A percentile compares a stretch with the other conserved stretches of the same genome.
Evolutionary conservation across 2,329 filamentous ascomycete genomes (phyloP).

Genomic region (Fusarium penzigii): DNA sequence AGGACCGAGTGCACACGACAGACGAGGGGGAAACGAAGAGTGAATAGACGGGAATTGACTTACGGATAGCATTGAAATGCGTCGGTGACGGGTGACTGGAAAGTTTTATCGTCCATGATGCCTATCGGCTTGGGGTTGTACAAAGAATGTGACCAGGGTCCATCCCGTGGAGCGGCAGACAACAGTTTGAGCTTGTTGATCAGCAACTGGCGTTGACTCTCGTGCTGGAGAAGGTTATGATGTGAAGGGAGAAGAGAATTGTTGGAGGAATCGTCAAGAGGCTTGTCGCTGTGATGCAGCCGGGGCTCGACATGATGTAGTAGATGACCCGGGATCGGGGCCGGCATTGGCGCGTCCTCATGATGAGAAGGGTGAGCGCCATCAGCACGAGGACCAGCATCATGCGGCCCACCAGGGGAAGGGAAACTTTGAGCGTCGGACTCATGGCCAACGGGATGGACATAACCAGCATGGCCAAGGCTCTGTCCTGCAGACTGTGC

Average conservation of each 20-base stretch:
- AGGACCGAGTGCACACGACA: slow-evolving; percentile 3
- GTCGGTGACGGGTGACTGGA: slow-evolving; percentile 26
- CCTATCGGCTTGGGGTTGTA: slow-evolving; percentile 25
- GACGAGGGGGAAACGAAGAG: background rate
- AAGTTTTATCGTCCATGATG: slow-evolving; percentile 28
- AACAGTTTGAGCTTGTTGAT: slow-evolving; percentile 29
- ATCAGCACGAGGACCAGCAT: slow-evolving; percentile 17
- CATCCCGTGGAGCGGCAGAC: slow-evolving; percentile 28
- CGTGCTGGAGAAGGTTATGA: slow-evolving; percentile 20
- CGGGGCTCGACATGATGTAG: slow-evolving; percentile 27
- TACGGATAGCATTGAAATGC: slow-evolving; percentile 32
- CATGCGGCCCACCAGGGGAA: slow-evolving; percentile 16
- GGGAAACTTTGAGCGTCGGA: background rate
- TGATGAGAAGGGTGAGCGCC: slow-evolving; percentile 20
- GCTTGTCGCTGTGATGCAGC: slow-evolving; percentile 2
- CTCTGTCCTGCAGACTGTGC: slow-evolving; percentile 3
- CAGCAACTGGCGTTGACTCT: slow-evolving; percentile 26
- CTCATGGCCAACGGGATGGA: slow-evolving; percentile 4
- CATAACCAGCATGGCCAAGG: background rate
- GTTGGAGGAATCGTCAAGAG: background rate
- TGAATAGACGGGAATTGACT: slow-evolving; percentile 10
- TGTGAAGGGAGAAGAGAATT: background rate
- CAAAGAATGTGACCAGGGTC: slow-evolving; percentile 29
- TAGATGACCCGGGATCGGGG: slow-evolving; percentile 21
- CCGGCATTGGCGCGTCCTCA: slow-evolving; percentile 19